These are phyloP conservation scores for Nissolia schottii DNA, from an alignment of 306 rosid species.

Conservation along the genomic window DNA sequence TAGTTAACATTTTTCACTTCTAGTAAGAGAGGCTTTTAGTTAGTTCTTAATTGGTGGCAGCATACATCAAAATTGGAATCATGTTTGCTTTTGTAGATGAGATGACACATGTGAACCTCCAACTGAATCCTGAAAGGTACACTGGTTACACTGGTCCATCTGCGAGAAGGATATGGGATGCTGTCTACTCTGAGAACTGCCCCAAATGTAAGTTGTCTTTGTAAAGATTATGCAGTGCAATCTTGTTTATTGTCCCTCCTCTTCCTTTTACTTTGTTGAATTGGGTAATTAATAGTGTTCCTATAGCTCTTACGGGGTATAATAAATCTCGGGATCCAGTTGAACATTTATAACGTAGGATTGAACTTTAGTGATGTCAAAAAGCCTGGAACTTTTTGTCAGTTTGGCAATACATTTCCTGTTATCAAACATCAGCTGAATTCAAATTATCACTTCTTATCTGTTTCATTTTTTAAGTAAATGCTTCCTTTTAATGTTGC, in stretches of 20 bases:
- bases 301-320: neutral
- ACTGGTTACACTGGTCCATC: conserved; percentile 93
- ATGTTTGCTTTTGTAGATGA: conserved; percentile 53
- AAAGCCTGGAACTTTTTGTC: neutral
- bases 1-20: neutral
- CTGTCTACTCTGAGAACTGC: conserved; percentile 88
- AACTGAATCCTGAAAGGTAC: conserved; percentile 87
- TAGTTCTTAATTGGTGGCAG: neutral
- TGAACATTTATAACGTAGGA: too few species aligned
- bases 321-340: neutral
- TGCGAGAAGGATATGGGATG: conserved; percentile 96
- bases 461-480: neutral
- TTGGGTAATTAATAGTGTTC: too few species aligned
- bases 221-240: neutral
- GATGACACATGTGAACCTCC: conserved; percentile 96
- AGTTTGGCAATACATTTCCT: neutral
- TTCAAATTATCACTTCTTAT: neutral
- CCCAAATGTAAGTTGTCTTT: conserved; percentile 72
- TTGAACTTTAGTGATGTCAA: neutral
- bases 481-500: too few species aligned
- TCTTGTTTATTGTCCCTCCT: too few species aligned
- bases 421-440: neutral
- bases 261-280: too few species aligned
- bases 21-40: neutral
- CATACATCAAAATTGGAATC: neutral